Conservation (phyloP, 2,329 filamentous ascomycete genomes). For the Aureobasidium melanogenum region DNA sequence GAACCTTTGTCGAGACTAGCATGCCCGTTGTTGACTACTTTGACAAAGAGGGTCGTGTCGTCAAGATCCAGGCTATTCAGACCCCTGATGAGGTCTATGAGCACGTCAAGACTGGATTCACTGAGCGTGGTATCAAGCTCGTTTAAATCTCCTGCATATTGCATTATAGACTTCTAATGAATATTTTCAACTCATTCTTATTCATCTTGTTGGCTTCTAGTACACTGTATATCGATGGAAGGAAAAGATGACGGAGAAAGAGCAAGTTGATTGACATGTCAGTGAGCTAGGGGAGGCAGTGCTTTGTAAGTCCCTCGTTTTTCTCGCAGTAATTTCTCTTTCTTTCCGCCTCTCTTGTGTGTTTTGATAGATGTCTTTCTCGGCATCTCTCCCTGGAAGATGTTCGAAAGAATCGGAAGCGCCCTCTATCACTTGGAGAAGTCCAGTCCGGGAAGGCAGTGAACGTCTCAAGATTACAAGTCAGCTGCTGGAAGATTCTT, state of each 20-base stretch:
- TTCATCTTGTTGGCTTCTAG: background rate
- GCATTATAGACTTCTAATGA: background rate
- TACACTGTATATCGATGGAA: background rate
- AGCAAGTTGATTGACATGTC: background rate
- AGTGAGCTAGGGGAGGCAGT: background rate
- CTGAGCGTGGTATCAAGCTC: constrained; percentile 31
- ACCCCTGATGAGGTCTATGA: constrained; percentile 56
- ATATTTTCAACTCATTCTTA: background rate
- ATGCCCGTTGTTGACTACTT: constrained; percentile 94
- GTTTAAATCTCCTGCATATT: background rate
- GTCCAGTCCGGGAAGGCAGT: background rate
- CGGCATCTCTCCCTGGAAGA: background rate
- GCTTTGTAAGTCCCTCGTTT: background rate
- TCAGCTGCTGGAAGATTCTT: too few relatives aligned
- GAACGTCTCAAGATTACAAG: too few relatives aligned
- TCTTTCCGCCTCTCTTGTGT: too few relatives aligned
- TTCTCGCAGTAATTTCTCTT: background rate
- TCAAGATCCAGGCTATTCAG: constrained; percentile 67
- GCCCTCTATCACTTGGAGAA: too few relatives aligned
- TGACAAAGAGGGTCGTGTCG: constrained; percentile 64
- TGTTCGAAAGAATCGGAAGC: too few relatives aligned
- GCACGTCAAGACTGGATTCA: constrained; percentile 42
- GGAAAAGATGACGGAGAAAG: background rate
- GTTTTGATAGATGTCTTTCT: too few relatives aligned
- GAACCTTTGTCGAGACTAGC: constrained; percentile 86